phyloP scores from a whole-genome alignment of 2,329 filamentous ascomycete genomes.

The Sclerotinia borealis region DNA sequence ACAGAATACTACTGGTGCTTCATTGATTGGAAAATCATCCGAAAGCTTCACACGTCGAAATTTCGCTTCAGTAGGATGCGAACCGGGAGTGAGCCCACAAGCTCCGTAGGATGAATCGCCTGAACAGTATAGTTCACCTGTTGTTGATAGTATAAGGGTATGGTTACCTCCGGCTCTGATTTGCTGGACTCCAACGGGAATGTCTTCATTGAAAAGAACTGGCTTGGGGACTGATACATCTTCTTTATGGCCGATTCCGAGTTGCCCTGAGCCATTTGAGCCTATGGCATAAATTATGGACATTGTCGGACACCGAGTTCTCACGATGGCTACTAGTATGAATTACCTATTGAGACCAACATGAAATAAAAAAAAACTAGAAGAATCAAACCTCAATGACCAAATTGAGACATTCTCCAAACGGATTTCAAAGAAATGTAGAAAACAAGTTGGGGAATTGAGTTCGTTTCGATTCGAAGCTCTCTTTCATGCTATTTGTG shows the following conservation, averaged over 20 bases:
- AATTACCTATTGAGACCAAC: neutral
- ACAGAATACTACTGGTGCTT: constrained; percentile 37
- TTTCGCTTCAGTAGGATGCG: constrained; percentile 8
- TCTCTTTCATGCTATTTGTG: neutral
- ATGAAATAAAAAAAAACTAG: too few relatives aligned
- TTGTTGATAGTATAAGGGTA: constrained; percentile 64
- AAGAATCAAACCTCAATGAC: neutral
- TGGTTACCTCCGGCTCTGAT: constrained; percentile 73
- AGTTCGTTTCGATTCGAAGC: neutral
- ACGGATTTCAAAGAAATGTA: neutral
- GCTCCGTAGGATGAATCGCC: constrained; percentile 54
- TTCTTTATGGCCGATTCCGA: constrained; percentile 64
- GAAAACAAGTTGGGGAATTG: constrained; percentile 47
- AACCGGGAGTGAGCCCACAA: constrained; percentile 38
- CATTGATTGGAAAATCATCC: constrained; percentile 27
- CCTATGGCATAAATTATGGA: constrained; percentile 61
- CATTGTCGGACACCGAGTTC: constrained; percentile 34
- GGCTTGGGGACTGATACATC: constrained; percentile 62
- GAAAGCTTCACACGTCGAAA: constrained; percentile 22
- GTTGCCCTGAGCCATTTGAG: constrained; percentile 71
- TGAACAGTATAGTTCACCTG: constrained; percentile 56
- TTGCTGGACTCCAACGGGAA: constrained; percentile 34
- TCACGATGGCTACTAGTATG: neutral
- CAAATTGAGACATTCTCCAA: neutral
- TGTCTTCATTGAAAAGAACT: constrained; percentile 47